Evolutionary conservation across 768 basidiomycete genomes (phyloP).

Genomic region (Cyathus striatus): DNA sequence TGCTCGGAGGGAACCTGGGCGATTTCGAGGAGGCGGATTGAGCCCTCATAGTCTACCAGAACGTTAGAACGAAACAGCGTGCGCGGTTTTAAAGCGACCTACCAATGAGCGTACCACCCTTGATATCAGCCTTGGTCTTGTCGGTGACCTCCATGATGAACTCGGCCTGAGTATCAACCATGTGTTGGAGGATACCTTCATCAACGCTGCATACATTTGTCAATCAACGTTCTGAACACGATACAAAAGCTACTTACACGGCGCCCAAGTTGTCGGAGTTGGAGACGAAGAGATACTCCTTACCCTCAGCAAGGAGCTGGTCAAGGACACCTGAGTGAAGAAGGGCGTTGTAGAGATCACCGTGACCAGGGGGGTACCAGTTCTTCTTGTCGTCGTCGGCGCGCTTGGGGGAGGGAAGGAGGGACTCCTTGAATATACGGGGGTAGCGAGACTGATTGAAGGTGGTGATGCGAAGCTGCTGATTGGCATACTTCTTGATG

Average conservation of each 20-base stretch:
- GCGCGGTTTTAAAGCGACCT: conserved; percentile 4
- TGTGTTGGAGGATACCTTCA: conserved; percentile 79
- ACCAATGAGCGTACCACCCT: conserved; percentile 84
- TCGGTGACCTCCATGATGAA: conserved; percentile 96
- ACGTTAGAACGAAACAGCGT: not conserved
- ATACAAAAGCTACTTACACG: conserved; percentile 47
- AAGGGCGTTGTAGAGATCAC: conserved; percentile 92
- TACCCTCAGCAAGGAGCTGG: conserved; percentile 84
- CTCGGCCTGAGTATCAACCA: conserved; percentile 77
- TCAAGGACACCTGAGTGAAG: conserved; percentile 88
- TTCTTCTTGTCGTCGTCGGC: conserved; percentile 80
- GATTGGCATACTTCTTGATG: conserved; percentile 95
- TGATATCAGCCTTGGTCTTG: conserved; percentile 89
- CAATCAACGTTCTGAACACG: not conserved
- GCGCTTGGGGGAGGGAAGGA: conserved; percentile 77
- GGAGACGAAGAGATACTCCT: conserved; percentile 96
- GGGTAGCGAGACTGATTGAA: conserved; percentile 96
- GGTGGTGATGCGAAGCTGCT: conserved; percentile 87
- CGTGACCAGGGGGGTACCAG: conserved; percentile 98
- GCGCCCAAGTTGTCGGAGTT: conserved; percentile 97
- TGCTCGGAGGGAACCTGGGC: conserved; percentile 93
- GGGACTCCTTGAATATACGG: conserved; percentile 84
- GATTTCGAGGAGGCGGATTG: conserved; percentile 85
- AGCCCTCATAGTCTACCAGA: conserved; percentile 70
- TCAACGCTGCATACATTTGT: conserved; percentile 52